Conservation (phyloP, 768 basidiomycete species). For the Hygrophoropsis aurantiaca region DNA sequence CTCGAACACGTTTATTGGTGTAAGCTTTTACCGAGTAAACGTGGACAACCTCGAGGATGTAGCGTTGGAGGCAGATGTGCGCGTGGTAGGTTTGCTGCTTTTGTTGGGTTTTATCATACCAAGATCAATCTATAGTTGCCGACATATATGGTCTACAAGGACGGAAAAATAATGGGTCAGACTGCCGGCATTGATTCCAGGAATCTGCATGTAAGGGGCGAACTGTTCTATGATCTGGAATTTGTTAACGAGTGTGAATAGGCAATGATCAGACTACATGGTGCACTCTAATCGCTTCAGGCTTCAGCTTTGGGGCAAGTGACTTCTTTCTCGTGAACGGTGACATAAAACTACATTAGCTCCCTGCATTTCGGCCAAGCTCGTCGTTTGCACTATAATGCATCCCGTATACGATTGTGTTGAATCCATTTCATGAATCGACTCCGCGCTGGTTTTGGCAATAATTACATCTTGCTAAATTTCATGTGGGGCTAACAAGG, state of each 20-base stretch:
- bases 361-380: too few relatives aligned
- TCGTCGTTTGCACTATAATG: too few relatives aligned
- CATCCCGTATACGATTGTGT: too few relatives aligned
- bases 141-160: constrained; percentile 29
- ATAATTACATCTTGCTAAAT: too few relatives aligned
- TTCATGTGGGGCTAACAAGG: too few relatives aligned
- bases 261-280: too few relatives aligned
- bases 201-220: constrained; percentile 23
- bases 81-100: constrained; percentile 46
- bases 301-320: too few relatives aligned
- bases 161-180: constrained; percentile 24
- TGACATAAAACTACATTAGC: too few relatives aligned
- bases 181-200: constrained; percentile 24
- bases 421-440: too few relatives aligned
- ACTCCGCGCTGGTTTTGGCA: too few relatives aligned
- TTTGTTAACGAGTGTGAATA: constrained; percentile 1
- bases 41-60: constrained; percentile 60
- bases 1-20: constrained; percentile 23
- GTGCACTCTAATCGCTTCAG: too few relatives aligned
- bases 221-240: neutral
- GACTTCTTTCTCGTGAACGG: too few relatives aligned
- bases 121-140: constrained; percentile 14
- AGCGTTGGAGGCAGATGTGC: constrained; percentile 56
- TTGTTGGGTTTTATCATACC: neutral
- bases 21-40: constrained; percentile 74